These are phyloP conservation scores for Malus fusca DNA, from an alignment of 306 rosid species.

Conservation along the genomic window DNA sequence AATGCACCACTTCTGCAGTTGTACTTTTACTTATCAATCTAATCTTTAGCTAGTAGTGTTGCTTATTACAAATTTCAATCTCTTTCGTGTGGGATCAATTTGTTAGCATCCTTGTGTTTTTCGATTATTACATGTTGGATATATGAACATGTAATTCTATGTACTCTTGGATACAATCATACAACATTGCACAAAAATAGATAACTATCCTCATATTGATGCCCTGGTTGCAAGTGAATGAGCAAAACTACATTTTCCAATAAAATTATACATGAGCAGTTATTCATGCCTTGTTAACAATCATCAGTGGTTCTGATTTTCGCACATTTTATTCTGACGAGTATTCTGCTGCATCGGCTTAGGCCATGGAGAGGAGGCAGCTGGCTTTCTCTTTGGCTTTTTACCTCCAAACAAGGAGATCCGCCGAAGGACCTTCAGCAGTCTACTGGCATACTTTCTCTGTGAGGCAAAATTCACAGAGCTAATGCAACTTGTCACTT, in stretches of 20 bases:
- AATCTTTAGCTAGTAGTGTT: neutral
- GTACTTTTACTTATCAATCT: neutral
- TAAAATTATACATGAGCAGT: neutral
- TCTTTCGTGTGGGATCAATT: neutral
- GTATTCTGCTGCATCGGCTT: slow-evolving; percentile 31
- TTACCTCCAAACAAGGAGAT: slow-evolving; percentile 56
- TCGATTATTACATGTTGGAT: neutral
- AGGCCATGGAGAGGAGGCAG: slow-evolving; percentile 28
- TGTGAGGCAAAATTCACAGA: slow-evolving; percentile 61
- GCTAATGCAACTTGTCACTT: slow-evolving; percentile 64
- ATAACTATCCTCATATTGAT: too few species aligned
- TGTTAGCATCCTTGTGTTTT: neutral
- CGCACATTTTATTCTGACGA: slow-evolving; percentile 7
- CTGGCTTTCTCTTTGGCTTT: slow-evolving; percentile 46
- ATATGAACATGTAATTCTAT: neutral
- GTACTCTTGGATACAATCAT: neutral
- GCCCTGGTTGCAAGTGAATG: neutral
- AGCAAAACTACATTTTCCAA: neutral
- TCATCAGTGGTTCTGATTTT: slow-evolving; percentile 3
- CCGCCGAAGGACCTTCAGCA: slow-evolving; percentile 47
- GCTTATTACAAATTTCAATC: neutral
- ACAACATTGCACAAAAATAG: neutral
- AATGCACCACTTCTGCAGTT: neutral
- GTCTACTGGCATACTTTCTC: slow-evolving; percentile 49
- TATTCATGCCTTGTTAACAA: neutral